Percentiles rank a stretch among this genome's conserved stretches.
These are phyloP conservation scores for Fusarium chlamydosporum DNA, from an alignment of 2,329 filamentous ascomycete species.

Conservation along the genomic window DNA sequence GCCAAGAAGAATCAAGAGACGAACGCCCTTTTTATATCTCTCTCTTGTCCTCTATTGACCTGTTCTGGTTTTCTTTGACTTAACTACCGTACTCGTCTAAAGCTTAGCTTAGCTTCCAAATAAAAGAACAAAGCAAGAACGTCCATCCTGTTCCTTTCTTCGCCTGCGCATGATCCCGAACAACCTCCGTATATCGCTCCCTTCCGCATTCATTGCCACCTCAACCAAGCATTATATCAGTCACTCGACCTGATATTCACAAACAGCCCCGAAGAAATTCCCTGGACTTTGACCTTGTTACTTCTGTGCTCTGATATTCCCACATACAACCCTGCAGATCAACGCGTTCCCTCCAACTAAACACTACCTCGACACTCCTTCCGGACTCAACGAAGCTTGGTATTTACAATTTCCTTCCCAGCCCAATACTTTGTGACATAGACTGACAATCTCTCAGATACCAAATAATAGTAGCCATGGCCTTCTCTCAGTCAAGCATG, in stretches of 20 bases:
- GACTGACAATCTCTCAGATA: conserved; percentile 34
- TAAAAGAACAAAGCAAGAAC: conserved; percentile 42
- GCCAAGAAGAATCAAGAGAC: conserved; percentile 42
- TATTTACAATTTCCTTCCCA: conserved; percentile 25
- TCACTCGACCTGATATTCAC: conserved; percentile 23
- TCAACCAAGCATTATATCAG: conserved; percentile 22
- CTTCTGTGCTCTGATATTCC: conserved; percentile 10
- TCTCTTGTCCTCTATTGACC: conserved; percentile 18
- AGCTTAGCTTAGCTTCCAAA: conserved; percentile 49
- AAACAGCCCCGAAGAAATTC: conserved; percentile 8
- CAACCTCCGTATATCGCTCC: conserved; percentile 39
- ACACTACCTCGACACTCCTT: conserved; percentile 11
- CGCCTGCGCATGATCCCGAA: conserved; percentile 41
- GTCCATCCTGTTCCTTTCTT: conserved; percentile 39
- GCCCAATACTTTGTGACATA: not conserved
- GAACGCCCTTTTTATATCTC: conserved; percentile 24
- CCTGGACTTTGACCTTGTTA: conserved; percentile 10
- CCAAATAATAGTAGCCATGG: conserved; percentile 52
- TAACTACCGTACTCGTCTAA: conserved; percentile 19
- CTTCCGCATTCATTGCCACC: conserved; percentile 43
- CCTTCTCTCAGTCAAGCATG: conserved; percentile 62
- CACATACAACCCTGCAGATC: conserved; percentile 3
- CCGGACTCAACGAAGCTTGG: conserved; percentile 23
- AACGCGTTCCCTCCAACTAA: not conserved
- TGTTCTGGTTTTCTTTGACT: conserved; percentile 31